Base-by-base conservation (phyloP, 2,329 filamentous ascomycete species). In the Ilyonectria sp. region DNA sequence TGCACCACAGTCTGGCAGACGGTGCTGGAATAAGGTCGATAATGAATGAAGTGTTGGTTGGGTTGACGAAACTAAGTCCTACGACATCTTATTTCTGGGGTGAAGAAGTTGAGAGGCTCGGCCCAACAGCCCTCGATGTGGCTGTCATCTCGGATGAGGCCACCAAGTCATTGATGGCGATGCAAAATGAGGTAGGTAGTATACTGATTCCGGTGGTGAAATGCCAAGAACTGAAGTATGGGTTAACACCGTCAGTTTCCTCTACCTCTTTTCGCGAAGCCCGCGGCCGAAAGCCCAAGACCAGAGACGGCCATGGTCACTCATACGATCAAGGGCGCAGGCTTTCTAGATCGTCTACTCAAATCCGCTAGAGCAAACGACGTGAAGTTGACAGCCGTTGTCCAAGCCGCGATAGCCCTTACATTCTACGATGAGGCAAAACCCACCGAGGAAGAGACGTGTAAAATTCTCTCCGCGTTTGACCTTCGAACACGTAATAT, bases 171-270 rank as follows among this genome's bases (percentile, higher is more conserved):
- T n/a, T 65, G 21, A 17, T 43, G 2, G 49, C 29, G 50, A 49
- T 65, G 63, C 56, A 56, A 23, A 60, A 60, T 43, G 56, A 65
- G 56, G 49, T 35, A 47, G 53, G 56, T 60, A 19, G 26, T 8
- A 60, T 54, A 13, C 15, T 4, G 19, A n/a, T 47, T 19, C n/a
- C 11, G 47, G 59, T 0, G 3, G 29, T 19, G 23, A 19, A 11
- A 43, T 19, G 13, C 26, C 44, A 57, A n/a, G 46, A 49, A 29
- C 23, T 17, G 10, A 15, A 15, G 13, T 21, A 49, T 26, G 19
- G 2, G 33, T 33, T 55, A 43, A 55, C 19, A 6, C 29, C 8
- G 15, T n/a, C 40, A 65, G 56, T 50, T 60, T 31, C 8, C 49
- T 35, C 23, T 60, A 15, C 56, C 63, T 19, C 63, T 56, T 19